Evolutionary conservation across 106 monocot species (phyloP).

Genomic region (Vanilla planifolia): DNA sequence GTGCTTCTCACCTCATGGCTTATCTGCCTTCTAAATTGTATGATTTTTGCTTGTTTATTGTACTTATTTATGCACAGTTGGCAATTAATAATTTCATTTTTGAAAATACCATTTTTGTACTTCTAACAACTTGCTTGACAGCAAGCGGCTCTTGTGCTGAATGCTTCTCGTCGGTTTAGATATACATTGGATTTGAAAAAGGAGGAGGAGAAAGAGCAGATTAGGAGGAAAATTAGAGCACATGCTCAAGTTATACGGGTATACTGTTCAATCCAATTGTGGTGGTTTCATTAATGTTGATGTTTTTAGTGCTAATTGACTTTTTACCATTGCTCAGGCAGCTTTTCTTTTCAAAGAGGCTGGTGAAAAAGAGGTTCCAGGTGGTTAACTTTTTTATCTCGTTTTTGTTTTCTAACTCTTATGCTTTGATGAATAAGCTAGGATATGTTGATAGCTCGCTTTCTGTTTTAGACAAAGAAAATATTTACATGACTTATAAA

Average conservation of each 20-base stretch:
- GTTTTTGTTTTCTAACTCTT: not conserved
- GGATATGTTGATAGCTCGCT: not conserved
- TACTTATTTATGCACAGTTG: not conserved
- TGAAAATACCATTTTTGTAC: not conserved
- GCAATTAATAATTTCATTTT: not conserved
- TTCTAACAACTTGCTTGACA: constrained; percentile 29
- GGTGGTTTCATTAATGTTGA: not conserved
- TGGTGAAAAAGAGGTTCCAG: constrained; percentile 39
- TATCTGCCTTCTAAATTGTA: no score
- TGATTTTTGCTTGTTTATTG: not conserved
- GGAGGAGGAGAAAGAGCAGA: constrained; percentile 75
- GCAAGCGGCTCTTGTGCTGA: constrained; percentile 93
- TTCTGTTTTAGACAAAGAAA: not conserved
- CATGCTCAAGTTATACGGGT: constrained; percentile 99
- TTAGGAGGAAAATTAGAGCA: constrained; percentile 76
- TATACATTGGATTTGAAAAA: constrained; percentile 88
- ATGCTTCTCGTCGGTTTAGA: constrained; percentile 94
- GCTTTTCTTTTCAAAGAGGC: constrained; percentile 78
- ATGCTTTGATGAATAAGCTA: not conserved
- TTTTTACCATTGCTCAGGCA: constrained; percentile 34
- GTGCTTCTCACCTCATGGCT: no score
- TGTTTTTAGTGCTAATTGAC: constrained; percentile 1
- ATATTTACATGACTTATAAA: no score
- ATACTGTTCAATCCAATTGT: constrained; percentile 18
- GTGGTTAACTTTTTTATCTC: constrained; percentile 7